Evolutionary conservation across 495 filamentous ascomycete genomes (phyloP).

Genomic region (Letharia lupina): DNA sequence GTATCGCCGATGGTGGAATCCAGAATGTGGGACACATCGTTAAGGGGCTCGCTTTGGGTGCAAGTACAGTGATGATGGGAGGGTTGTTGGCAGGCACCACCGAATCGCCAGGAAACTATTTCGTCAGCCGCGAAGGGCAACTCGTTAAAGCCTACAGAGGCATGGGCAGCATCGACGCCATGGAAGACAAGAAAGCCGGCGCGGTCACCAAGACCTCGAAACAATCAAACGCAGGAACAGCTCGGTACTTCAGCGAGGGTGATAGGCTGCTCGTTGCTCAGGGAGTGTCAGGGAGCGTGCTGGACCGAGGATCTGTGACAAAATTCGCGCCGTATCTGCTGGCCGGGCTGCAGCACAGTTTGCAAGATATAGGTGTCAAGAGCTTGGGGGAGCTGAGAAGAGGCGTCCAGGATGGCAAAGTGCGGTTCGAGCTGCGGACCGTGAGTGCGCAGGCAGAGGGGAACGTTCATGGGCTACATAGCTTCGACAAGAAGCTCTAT

Average conservation of each 20-base stretch:
- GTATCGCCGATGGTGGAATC: slow-evolving; percentile 95
- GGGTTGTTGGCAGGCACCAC: slow-evolving; percentile 94
- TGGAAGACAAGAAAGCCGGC: slow-evolving; percentile 96
- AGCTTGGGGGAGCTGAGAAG: slow-evolving; percentile 69
- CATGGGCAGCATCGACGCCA: slow-evolving; percentile 97
- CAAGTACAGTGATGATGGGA: slow-evolving; percentile 98
- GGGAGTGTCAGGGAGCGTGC: slow-evolving; percentile 76
- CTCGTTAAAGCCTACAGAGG: slow-evolving; percentile 98
- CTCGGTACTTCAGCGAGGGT: slow-evolving; percentile 97
- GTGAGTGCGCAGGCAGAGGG: slow-evolving; percentile 93
- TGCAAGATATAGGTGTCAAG: slow-evolving; percentile 87
- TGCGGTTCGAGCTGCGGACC: slow-evolving; percentile 89
- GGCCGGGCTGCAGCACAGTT: slow-evolving; percentile 89
- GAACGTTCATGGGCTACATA: slow-evolving; percentile 90
- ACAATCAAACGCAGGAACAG: slow-evolving; percentile 90
- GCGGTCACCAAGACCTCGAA: slow-evolving; percentile 58
- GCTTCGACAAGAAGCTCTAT: slow-evolving; percentile 99
- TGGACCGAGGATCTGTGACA: slow-evolving; percentile 70
- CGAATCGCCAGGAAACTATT: slow-evolving; percentile 94
- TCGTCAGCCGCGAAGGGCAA: slow-evolving; percentile 88
- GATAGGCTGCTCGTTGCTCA: slow-evolving; percentile 91
- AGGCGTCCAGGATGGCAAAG: slow-evolving; percentile 62
- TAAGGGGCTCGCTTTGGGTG: slow-evolving; percentile 91
- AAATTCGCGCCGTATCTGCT: slow-evolving; percentile 95
- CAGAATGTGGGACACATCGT: slow-evolving; percentile 99